These are phyloP conservation scores for Amylostereum chailletii DNA, from an alignment of 1,284 basidiomycete species.

Conservation along the genomic window DNA sequence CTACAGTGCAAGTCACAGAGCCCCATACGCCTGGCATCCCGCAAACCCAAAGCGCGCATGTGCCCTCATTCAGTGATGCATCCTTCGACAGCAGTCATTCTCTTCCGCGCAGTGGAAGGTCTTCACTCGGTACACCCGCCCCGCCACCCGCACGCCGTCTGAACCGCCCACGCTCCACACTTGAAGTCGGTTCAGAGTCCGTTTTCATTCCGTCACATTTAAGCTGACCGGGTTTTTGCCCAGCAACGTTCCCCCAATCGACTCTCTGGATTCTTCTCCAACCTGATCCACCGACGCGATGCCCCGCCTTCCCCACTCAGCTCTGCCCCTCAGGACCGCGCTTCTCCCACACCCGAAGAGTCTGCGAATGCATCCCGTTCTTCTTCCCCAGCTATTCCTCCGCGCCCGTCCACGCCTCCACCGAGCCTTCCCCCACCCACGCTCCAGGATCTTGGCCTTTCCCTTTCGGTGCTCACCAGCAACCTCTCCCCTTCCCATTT, in stretches of 20 bases:
- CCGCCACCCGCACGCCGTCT: too few species aligned
- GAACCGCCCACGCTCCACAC: too few species aligned
- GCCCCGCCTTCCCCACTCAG: slow-evolving; percentile 15
- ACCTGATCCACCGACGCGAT: slow-evolving; percentile 67
- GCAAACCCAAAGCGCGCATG: slow-evolving; percentile 19
- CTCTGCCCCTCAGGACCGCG: slow-evolving; percentile 18
- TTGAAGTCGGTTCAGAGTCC: too few species aligned
- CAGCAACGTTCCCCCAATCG: slow-evolving; percentile 59
- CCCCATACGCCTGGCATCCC: slow-evolving; percentile 16
- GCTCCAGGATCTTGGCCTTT: slow-evolving; percentile 67
- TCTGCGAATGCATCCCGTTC: slow-evolving; percentile 31
- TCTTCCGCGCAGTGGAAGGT: slow-evolving; percentile 1
- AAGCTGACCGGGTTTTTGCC: neutral
- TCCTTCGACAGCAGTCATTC: slow-evolving; percentile 1
- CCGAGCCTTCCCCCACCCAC: slow-evolving; percentile 61
- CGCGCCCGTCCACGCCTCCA: slow-evolving; percentile 56
- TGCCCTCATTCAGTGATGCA: slow-evolving; percentile 12
- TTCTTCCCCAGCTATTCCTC: slow-evolving; percentile 36
- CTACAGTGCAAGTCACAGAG: slow-evolving; percentile 41
- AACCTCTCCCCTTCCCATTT: slow-evolving; percentile 69
- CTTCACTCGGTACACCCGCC: neutral
- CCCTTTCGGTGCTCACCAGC: slow-evolving; percentile 54
- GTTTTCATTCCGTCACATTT: too few species aligned
- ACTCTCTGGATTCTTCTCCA: slow-evolving; percentile 74
- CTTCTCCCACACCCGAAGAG: slow-evolving; percentile 15